Percentiles rank a stretch among this genome's conserved stretches.
Conservation (phyloP, 345 rosid species). For the Carallia brachiata region DNA sequence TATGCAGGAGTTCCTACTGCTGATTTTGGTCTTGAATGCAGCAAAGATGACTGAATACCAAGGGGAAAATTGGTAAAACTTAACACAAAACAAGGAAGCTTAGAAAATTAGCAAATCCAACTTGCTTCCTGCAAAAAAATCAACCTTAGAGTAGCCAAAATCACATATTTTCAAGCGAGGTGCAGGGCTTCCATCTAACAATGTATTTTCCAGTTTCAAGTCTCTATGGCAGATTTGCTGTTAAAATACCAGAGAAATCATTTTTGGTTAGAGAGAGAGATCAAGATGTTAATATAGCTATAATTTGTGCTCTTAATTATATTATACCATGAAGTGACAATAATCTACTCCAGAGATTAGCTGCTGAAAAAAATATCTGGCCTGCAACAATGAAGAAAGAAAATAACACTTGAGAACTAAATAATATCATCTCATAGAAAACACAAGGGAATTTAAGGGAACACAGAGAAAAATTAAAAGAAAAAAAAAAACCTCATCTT, state of each 20-base stretch:
- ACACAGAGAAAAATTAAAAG: neutral
- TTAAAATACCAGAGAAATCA: constrained; percentile 10
- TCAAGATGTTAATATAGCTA: neutral
- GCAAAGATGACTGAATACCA: constrained; percentile 59
- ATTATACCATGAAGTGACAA: constrained; percentile 77
- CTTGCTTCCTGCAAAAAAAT: neutral
- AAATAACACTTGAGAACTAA: neutral
- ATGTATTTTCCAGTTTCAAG: constrained; percentile 86
- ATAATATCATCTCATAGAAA: neutral
- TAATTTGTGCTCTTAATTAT: constrained; percentile 15
- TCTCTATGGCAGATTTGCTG: constrained; percentile 99
- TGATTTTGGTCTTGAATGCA: constrained; percentile 92
- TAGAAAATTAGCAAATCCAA: neutral
- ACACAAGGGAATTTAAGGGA: neutral
- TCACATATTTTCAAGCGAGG: constrained; percentile 91
- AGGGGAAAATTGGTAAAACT: neutral
- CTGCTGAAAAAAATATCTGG: constrained; percentile 94
- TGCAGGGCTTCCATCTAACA: constrained; percentile 88
- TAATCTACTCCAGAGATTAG: constrained; percentile 77
- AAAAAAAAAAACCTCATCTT: constrained; percentile 21
- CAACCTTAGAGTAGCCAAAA: constrained; percentile 92
- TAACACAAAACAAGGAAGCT: neutral
- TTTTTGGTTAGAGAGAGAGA: neutral
- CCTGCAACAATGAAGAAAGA: constrained; percentile 39
- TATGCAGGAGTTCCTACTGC: constrained; percentile 96